Percentiles rank a stretch among this genome's conserved stretches.
These are phyloP conservation scores for Nakazawaea ishiwadae DNA, from an alignment of 805 yeast species.

Conservation along the genomic window DNA sequence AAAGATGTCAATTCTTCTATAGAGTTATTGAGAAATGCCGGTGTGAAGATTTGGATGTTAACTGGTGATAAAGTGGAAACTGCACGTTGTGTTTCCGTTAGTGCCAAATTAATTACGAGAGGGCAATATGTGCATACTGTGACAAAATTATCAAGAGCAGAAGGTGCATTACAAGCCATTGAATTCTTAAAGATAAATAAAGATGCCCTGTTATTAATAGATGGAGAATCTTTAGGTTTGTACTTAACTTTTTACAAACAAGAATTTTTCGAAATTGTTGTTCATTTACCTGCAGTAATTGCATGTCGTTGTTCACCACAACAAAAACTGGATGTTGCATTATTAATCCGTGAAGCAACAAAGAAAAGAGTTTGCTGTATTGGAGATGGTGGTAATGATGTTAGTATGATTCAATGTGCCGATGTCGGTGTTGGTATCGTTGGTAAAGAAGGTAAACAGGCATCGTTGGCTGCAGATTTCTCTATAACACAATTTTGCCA, in stretches of 20 bases:
- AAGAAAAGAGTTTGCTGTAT: conserved; percentile 93
- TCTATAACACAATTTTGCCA: conserved; percentile 90
- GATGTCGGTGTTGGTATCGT: conserved; percentile 99
- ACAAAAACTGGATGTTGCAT: conserved; percentile 94
- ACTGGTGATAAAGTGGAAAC: conserved; percentile 99
- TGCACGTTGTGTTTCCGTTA: conserved; percentile 95
- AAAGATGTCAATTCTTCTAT: conserved; percentile 87
- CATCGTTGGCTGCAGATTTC: conserved; percentile 95
- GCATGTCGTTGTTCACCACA: conserved; percentile 99
- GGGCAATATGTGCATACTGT: conserved; percentile 92
- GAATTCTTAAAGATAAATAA: conserved; percentile 63
- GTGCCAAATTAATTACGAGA: conserved; percentile 85
- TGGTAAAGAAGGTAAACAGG: conserved; percentile 98
- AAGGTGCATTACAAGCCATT: conserved; percentile 66
- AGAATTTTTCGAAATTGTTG: conserved; percentile 76
- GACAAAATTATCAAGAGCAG: conserved; percentile 59
- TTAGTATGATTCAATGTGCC: conserved; percentile 97
- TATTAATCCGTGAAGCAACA: conserved; percentile 69
- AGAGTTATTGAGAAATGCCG: conserved; percentile 92
- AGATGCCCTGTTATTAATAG: conserved; percentile 78
- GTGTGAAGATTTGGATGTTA: conserved; percentile 97
- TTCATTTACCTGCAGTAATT: conserved; percentile 85
- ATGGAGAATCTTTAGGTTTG: conserved; percentile 83
- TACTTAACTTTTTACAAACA: conserved; percentile 57
- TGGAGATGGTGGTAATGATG: conserved; percentile 99